Conservation (phyloP, 108 stramenopile species). For the Skeletonema costatum region DNA sequence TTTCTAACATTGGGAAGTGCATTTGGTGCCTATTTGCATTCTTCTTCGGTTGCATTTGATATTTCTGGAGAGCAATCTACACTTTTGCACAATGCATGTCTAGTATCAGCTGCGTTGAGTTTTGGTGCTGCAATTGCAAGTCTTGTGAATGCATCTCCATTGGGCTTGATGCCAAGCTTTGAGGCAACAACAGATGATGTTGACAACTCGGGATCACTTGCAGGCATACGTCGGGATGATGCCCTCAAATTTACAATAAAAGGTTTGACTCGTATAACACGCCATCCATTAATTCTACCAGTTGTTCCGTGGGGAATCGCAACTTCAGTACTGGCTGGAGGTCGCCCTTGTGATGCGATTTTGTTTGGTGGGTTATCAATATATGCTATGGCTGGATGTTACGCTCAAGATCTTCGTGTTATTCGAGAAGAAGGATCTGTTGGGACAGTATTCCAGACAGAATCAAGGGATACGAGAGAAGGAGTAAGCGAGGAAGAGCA, state of each 20-base stretch:
- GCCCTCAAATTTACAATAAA: conserved; percentile 43
- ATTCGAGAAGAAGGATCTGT: conserved; percentile 64
- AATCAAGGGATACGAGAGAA: not conserved
- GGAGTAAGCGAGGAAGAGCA: conserved; percentile 6
- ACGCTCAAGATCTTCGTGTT: conserved; percentile 59
- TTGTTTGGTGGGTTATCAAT: conserved; percentile 55
- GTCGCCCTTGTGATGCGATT: conserved; percentile 35
- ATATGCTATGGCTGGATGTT: conserved; percentile 58
- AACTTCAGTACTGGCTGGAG: conserved; percentile 46
- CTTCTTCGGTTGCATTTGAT: conserved; percentile 2
- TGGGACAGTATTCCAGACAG: conserved; percentile 51
- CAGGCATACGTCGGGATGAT: conserved; percentile 42
- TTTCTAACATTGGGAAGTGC: conserved; percentile 54
- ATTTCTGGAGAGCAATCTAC: not conserved
- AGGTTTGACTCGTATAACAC: conserved; percentile 59
- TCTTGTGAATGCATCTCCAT: conserved; percentile 59
- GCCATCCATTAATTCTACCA: conserved; percentile 65
- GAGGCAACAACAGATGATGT: not conserved
- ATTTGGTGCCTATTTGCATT: conserved; percentile 47
- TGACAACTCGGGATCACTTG: conserved; percentile 1
- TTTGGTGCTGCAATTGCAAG: conserved; percentile 52
- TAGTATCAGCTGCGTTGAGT: conserved; percentile 34
- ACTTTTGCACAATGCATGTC: conserved; percentile 15
- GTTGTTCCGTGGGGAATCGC: conserved; percentile 63
- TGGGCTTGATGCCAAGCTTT: conserved; percentile 51